A percentile compares a stretch with the other conserved stretches of the same genome.
phyloP scores from a whole-genome alignment of 164 flowering plant species.

The Litsea cubeba region DNA sequence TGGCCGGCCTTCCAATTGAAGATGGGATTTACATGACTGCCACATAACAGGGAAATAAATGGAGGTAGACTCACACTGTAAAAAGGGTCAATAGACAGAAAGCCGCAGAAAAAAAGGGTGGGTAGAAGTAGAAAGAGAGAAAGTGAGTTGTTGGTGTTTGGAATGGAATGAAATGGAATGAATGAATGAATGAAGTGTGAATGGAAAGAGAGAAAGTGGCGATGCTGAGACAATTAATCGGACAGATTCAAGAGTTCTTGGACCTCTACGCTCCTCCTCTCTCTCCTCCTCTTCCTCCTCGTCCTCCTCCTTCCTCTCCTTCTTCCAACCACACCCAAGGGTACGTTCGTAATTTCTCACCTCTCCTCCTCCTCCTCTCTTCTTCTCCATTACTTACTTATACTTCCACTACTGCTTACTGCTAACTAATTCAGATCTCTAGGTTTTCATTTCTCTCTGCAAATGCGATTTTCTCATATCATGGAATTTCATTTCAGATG shows the following conservation, averaged over 20 bases:
- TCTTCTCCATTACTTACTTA: not conserved
- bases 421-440: not conserved
- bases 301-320: slow-evolving; percentile 10
- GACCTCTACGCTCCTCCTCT: slow-evolving; percentile 50
- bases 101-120: slow-evolving; percentile 9
- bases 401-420: not conserved
- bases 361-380: not conserved
- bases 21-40: too few relatives aligned
- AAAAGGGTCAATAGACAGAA: slow-evolving; percentile 14
- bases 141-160: not conserved
- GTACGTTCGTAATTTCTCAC: slow-evolving; percentile 10
- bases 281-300: slow-evolving; percentile 3
- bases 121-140: slow-evolving; percentile 1
- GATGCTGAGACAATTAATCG: slow-evolving; percentile 81
- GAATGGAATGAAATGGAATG: not conserved
- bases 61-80: not conserved
- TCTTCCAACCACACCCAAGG: slow-evolving; percentile 1
- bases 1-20: too few relatives aligned
- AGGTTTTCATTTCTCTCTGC: not conserved
- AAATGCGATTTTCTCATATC: too few relatives aligned
- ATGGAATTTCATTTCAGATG: too few relatives aligned
- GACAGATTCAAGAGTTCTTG: slow-evolving; percentile 68
- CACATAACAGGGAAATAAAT: too few relatives aligned
- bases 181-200: slow-evolving; percentile 23
- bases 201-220: slow-evolving; percentile 45